phyloP scores from a whole-genome alignment of 2,329 filamentous ascomycete genomes.

The Aureobasidium sp. region DNA sequence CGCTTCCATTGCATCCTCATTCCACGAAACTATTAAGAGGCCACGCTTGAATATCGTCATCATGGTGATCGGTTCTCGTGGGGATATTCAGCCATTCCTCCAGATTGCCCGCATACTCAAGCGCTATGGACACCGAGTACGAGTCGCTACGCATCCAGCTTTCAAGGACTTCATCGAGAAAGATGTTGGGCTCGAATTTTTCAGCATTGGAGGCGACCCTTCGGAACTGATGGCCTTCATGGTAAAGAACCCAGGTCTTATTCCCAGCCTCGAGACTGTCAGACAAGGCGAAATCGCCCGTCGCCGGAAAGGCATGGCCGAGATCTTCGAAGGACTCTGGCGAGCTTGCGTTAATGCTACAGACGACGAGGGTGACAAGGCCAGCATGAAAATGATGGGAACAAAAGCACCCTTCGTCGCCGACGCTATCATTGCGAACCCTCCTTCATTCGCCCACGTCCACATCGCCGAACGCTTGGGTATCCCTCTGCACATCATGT shows the following conservation, averaged over 20 bases:
- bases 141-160: constrained; percentile 69
- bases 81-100: constrained; percentile 74
- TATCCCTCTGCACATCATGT: constrained; percentile 55
- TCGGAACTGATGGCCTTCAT: constrained; percentile 80
- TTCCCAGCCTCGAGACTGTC: constrained; percentile 64
- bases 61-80: constrained; percentile 73
- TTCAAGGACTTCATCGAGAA: constrained; percentile 69
- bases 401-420: constrained; percentile 54
- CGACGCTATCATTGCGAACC: constrained; percentile 79
- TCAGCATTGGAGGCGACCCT: constrained; percentile 69
- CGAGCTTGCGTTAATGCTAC: constrained; percentile 65
- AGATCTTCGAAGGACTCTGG: constrained; percentile 82
- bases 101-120: constrained; percentile 65
- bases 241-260: constrained; percentile 74
- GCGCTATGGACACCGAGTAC: constrained; percentile 64
- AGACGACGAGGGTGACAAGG: constrained; percentile 55
- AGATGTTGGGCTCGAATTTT: constrained; percentile 68
- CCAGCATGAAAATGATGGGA: constrained; percentile 53
- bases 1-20: constrained; percentile 18
- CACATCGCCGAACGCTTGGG: constrained; percentile 73
- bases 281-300: constrained; percentile 63
- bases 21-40: constrained; percentile 19
- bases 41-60: constrained; percentile 67
- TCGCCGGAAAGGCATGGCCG: constrained; percentile 60
- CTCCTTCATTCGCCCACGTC: constrained; percentile 67